A percentile compares a stretch with the other conserved stretches of the same genome.
Conservation (phyloP, 2,329 filamentous ascomycete species). For the Paramyrothecium roridum region DNA sequence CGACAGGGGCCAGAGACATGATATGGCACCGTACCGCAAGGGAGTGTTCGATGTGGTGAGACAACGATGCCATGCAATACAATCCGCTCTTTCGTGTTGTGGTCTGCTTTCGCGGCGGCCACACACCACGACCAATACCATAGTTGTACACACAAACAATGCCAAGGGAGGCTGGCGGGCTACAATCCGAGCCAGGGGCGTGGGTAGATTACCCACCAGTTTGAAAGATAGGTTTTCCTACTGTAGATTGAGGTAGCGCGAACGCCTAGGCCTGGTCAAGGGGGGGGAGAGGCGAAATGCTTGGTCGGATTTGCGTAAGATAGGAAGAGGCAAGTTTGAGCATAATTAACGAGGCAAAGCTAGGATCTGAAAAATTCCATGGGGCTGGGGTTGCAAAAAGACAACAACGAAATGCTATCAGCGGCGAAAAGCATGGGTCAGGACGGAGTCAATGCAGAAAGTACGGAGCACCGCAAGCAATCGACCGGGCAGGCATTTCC, state of each 20-base stretch:
- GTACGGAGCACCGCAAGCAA: background rate
- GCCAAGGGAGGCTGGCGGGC: too few relatives aligned
- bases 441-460: background rate
- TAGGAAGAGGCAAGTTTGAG: background rate
- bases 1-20: background rate
- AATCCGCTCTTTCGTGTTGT: too few relatives aligned
- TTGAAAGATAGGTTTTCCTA: too few relatives aligned
- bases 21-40: background rate
- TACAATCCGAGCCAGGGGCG: too few relatives aligned
- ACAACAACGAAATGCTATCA: too few relatives aligned
- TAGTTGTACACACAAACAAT: too few relatives aligned
- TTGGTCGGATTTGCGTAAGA: background rate
- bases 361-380: background rate
- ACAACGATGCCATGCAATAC: background rate
- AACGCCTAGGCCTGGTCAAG: background rate
- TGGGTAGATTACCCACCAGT: too few relatives aligned
- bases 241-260: too few relatives aligned
- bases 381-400: background rate
- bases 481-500: background rate
- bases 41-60: background rate
- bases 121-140: too few relatives aligned
- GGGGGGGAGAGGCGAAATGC: background rate
- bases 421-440: background rate
- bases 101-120: too few relatives aligned
- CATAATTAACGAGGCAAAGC: background rate